A percentile compares a stretch with the other conserved stretches of the same genome.
phyloP scores from a whole-genome alignment of 768 basidiomycete genomes.

The Crucibulum laeve region DNA sequence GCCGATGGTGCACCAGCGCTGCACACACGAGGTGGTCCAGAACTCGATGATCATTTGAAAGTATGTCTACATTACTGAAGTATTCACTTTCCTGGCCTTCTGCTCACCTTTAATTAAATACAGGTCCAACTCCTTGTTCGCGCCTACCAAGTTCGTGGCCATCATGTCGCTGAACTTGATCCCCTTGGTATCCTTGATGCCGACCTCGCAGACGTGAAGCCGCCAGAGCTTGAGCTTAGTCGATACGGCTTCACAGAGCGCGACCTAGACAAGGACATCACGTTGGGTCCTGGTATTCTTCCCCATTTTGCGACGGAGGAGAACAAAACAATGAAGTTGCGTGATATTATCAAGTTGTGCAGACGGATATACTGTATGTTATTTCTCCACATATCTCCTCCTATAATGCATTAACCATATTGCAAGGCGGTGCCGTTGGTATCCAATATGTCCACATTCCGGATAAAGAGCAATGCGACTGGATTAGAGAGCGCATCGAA shows the following conservation, averaged over 20 bases:
- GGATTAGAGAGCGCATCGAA: constrained; percentile 96
- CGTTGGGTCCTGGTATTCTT: constrained; percentile 92
- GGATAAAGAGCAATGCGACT: constrained; percentile 98
- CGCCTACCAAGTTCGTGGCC: constrained; percentile 98
- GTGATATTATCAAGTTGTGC: constrained; percentile 88
- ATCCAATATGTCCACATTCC: constrained; percentile 96
- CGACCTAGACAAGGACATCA: constrained; percentile 92
- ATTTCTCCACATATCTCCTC: constrained; percentile 2
- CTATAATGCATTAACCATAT: background rate
- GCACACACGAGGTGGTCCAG: constrained; percentile 62
- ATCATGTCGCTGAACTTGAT: constrained; percentile 93
- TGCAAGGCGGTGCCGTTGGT: constrained; percentile 77
- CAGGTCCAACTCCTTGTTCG: constrained; percentile 97
- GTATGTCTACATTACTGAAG: constrained; percentile 28
- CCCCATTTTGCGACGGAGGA: constrained; percentile 92
- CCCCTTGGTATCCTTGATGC: constrained; percentile 91
- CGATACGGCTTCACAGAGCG: constrained; percentile 94
- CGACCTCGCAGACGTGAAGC: constrained; percentile 73
- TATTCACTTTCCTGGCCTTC: constrained; percentile 1
- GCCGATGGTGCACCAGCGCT: constrained; percentile 79
- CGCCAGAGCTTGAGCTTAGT: constrained; percentile 89
- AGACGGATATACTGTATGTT: constrained; percentile 91
- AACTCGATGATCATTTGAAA: constrained; percentile 93
- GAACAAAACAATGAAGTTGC: constrained; percentile 79
- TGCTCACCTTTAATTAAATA: constrained; percentile 2